Conservation (phyloP, 2,329 filamentous ascomycete genomes). For the Xylaria sp. region DNA sequence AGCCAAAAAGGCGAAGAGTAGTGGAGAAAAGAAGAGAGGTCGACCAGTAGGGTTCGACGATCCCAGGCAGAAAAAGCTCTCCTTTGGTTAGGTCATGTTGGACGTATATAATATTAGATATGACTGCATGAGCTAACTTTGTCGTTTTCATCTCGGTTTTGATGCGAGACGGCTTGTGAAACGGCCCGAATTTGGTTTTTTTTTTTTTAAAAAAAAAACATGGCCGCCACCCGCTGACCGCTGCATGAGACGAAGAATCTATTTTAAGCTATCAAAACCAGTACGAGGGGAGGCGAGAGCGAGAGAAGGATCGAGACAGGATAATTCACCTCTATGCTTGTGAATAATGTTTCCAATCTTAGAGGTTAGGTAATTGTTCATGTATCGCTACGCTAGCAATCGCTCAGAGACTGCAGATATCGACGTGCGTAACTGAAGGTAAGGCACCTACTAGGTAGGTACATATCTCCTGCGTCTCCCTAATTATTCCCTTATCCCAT, state of each 20-base stretch:
- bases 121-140: too few relatives aligned
- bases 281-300: neutral
- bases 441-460: too few relatives aligned
- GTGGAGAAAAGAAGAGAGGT: constrained; percentile 45
- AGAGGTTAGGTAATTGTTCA: neutral
- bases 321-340: neutral
- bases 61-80: constrained; percentile 56
- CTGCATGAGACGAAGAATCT: neutral
- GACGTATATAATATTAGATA: neutral
- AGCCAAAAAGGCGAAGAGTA: constrained; percentile 52
- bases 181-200: neutral
- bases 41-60: constrained; percentile 40
- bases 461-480: too few relatives aligned
- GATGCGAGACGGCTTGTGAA: neutral
- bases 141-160: too few relatives aligned
- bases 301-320: too few relatives aligned
- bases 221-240: too few relatives aligned
- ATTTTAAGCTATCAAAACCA: neutral
- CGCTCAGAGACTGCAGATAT: neutral
- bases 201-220: too few relatives aligned
- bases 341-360: neutral
- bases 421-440: too few relatives aligned
- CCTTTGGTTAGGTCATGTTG: constrained; percentile 57
- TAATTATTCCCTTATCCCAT: constrained; percentile 10
- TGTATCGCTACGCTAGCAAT: neutral